Evolutionary conservation across 768 basidiomycete genomes (phyloP).

Genomic region (Tricholoma hemisulphureum): DNA sequence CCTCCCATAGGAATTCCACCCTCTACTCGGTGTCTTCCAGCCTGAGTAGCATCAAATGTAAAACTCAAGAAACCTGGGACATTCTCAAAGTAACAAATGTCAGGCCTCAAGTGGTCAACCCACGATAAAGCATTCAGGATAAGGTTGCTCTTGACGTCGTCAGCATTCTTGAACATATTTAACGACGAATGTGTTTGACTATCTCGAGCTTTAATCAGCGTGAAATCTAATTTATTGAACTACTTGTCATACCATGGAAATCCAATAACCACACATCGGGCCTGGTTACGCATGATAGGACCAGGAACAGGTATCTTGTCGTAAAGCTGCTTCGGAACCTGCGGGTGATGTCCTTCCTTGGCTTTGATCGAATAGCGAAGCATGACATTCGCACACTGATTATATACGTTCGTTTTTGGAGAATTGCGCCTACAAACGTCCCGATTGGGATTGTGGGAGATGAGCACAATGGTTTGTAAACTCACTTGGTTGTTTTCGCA

Average conservation of each 20-base stretch:
- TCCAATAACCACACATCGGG: slow-evolving; percentile 65
- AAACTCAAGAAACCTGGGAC: slow-evolving; percentile 50
- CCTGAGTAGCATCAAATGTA: slow-evolving; percentile 41
- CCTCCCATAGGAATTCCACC: slow-evolving; percentile 76
- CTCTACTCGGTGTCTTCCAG: slow-evolving; percentile 41
- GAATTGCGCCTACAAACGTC: slow-evolving; percentile 47
- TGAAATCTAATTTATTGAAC: neutral
- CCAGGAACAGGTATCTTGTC: slow-evolving; percentile 37
- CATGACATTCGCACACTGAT: slow-evolving; percentile 69
- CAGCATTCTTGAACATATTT: slow-evolving; percentile 68
- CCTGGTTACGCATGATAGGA: slow-evolving; percentile 49
- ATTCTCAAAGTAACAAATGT: slow-evolving; percentile 49
- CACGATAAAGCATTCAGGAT: slow-evolving; percentile 60
- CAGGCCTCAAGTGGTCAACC: slow-evolving; percentile 45
- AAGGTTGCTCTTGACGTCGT: slow-evolving; percentile 67
- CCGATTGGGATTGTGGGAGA: slow-evolving; percentile 5
- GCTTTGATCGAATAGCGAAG: slow-evolving; percentile 57
- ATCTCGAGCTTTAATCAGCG: neutral
- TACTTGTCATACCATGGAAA: slow-evolving; percentile 62
- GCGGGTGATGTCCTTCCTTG: slow-evolving; percentile 39
- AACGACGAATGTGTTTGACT: slow-evolving; percentile 74
- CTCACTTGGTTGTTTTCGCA: slow-evolving; percentile 61
- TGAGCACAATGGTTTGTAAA: neutral
- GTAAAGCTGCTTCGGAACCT: slow-evolving; percentile 39
- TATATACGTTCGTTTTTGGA: slow-evolving; percentile 53